A percentile compares a stretch with the other conserved stretches of the same genome.
Conservation (phyloP, 2,329 filamentous ascomycete genomes). For the Elsinoe ampelina region DNA sequence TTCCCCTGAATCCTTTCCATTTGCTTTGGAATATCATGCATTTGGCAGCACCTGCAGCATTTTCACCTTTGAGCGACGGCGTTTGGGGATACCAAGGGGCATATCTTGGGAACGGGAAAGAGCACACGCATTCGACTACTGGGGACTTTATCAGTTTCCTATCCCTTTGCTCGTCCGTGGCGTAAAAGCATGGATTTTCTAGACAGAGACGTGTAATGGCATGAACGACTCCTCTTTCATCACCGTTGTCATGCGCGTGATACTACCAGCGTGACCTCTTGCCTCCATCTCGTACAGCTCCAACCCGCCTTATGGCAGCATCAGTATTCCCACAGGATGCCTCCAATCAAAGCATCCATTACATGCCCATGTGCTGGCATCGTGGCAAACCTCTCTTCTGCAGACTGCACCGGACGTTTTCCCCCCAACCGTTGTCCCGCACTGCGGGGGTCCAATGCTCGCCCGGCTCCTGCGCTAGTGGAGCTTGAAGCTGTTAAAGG, state of each 20-base stretch:
- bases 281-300: background rate
- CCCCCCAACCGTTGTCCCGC: no score
- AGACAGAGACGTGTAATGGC: slow-evolving; percentile 9
- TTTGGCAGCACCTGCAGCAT: slow-evolving; percentile 1
- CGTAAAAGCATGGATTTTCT: background rate
- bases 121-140: background rate
- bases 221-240: background rate
- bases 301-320: no score
- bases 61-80: slow-evolving; percentile 1
- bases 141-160: slow-evolving; percentile 8
- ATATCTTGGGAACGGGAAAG: background rate
- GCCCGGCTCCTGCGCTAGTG: no score
- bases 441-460: no score
- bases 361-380: no score
- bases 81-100: background rate
- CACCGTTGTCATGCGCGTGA: background rate
- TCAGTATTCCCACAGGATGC: no score
- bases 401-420: background rate
- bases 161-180: background rate
- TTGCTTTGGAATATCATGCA: background rate
- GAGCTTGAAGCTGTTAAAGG: no score
- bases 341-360: no score
- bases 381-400: background rate
- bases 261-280: background rate
- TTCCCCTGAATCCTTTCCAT: background rate